Evolutionary conservation across 2,329 filamentous ascomycete genomes (phyloP), one percentile per base, ranked within the genome.

Genomic region (Magnaporthales sp.): DNA sequence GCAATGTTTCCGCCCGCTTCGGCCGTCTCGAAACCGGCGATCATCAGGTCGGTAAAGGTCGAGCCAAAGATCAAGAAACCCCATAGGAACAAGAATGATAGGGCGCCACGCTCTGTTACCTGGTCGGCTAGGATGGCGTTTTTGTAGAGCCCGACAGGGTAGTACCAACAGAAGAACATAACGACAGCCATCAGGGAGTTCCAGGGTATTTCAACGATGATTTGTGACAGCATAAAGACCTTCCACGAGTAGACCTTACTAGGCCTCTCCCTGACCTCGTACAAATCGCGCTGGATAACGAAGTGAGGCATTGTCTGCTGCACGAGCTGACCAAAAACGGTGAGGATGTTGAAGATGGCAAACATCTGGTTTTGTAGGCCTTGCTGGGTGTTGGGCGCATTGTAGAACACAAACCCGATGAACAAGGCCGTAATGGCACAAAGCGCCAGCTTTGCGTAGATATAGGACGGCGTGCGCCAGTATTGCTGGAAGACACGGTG

Each of bases 291-390:
- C 72, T 90, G 88, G 11, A 85, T 83, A 67, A 91, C 85, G 71
- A 91, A 91, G 70, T 89, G 86, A 3, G 89, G 89, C 88, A 91
- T 90, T 69, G 86, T 86, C 71, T 89, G 86, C 71, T 89, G 85
- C 11, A 85, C 81, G 62, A 89, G 79, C 69, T 87, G 84, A 67
- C 86, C 85, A 73, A 91, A 91, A 73, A 91, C 86, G 29, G 86
- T 91, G 70, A 86, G 77, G 66, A 90, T 77, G 83, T 90, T 89
- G 80, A 91, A 91, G 68, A 90, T 85, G 70, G 83, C 82, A 74
- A 91, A 91, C 76, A 90, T 84, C 69, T 89, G 86, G 75, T 90
- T 89, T 73, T 90, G 88, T n/a, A 91, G 79, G 46, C 89, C 89
- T 71, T 89, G 86, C 56, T 85, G 80, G 0, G 84, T 84, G 73